phyloP scores from a whole-genome alignment of 108 stramenopile genomes.

The Cyclostephanos tholiformis region DNA sequence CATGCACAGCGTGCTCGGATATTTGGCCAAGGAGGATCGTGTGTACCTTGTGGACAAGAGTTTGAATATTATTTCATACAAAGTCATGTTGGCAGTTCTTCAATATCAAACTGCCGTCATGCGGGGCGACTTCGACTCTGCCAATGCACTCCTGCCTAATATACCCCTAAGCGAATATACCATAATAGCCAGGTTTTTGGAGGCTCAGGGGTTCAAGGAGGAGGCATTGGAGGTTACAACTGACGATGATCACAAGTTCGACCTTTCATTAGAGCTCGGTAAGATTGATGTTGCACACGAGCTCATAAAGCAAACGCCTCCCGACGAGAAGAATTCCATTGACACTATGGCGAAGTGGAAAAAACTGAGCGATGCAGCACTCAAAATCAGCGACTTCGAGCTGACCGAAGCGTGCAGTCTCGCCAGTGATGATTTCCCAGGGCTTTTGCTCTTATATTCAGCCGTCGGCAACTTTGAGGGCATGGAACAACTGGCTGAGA shows the following conservation, averaged over 20 bases:
- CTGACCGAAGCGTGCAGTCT: constrained; percentile 92
- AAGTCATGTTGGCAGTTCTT: constrained; percentile 88
- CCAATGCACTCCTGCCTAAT: constrained; percentile 91
- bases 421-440: constrained; percentile 91
- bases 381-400: constrained; percentile 90
- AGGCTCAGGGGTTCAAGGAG: constrained; percentile 99
- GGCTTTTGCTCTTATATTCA: constrained; percentile 93
- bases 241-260: constrained; percentile 97
- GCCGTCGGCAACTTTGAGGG: constrained; percentile 91
- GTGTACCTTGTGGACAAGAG: constrained; percentile 96
- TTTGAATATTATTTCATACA: constrained; percentile 91
- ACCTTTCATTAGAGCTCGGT: constrained; percentile 94
- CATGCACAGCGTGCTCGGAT: constrained; percentile 92
- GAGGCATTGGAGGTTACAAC: constrained; percentile 95
- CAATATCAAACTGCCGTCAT: constrained; percentile 99
- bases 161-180: constrained; percentile 95
- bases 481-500: constrained; percentile 84
- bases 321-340: constrained; percentile 87
- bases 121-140: constrained; percentile 97
- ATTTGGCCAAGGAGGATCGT: constrained; percentile 97
- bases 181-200: constrained; percentile 95
- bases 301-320: constrained; percentile 83
- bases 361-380: constrained; percentile 96
- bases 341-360: constrained; percentile 98
- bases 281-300: constrained; percentile 87